phyloP scores from a whole-genome alignment of 2,329 filamentous ascomycete species.

The Fusarium siculi region DNA sequence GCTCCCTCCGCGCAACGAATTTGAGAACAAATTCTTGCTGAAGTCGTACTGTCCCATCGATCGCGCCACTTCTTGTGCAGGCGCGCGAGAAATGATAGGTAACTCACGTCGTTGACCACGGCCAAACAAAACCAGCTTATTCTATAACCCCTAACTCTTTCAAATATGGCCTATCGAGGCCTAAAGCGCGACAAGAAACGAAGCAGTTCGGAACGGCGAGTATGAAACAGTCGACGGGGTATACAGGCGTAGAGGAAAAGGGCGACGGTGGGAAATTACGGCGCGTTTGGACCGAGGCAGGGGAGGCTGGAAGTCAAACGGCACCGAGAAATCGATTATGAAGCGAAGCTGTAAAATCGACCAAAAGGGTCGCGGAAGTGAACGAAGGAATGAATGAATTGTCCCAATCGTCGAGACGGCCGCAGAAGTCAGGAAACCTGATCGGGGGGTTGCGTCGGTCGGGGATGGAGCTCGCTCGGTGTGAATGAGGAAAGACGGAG shows the following conservation, averaged over 20 bases:
- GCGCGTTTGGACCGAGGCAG: slow-evolving; percentile 33
- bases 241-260: slow-evolving; percentile 25
- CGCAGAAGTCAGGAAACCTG: slow-evolving; percentile 37
- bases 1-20: background rate
- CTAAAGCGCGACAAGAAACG: slow-evolving; percentile 27
- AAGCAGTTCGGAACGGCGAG: slow-evolving; percentile 26
- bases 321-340: slow-evolving; percentile 24
- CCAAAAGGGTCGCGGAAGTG: slow-evolving; percentile 16
- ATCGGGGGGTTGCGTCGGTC: slow-evolving; percentile 43
- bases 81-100: slow-evolving; percentile 24
- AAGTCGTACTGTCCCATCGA: slow-evolving; percentile 10
- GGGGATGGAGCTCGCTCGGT: slow-evolving; percentile 46
- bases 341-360: slow-evolving; percentile 23
- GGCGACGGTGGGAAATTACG: slow-evolving; percentile 38
- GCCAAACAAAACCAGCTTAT: slow-evolving; percentile 35
- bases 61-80: slow-evolving; percentile 4
- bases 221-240: slow-evolving; percentile 23
- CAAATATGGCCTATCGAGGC: slow-evolving; percentile 43
- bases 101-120: slow-evolving; percentile 43
- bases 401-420: slow-evolving; percentile 28
- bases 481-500: slow-evolving; percentile 43
- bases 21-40: background rate
- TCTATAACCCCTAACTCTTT: slow-evolving; percentile 44
- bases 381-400: slow-evolving; percentile 28
- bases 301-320: slow-evolving; percentile 27